A percentile compares a stretch with the other conserved stretches of the same genome.
These are phyloP conservation scores for Citrus mangshanensis DNA, from an alignment of 345 rosid species.

Conservation along the genomic window DNA sequence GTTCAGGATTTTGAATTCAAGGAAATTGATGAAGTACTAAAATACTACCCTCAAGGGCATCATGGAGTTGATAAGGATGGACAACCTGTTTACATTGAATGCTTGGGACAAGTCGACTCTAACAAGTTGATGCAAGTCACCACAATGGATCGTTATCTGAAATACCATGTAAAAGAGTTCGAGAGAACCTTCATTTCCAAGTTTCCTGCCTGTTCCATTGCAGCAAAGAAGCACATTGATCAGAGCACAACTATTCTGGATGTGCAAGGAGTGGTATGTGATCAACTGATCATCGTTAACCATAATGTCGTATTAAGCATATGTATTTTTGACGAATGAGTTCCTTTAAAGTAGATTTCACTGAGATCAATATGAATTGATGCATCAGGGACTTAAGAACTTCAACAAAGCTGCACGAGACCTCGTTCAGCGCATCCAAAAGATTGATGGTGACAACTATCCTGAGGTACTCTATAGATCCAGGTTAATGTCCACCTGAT, in stretches of 20 bases:
- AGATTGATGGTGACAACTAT: constrained; percentile 80
- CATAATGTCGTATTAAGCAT: not conserved
- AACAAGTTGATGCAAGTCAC: constrained; percentile 84
- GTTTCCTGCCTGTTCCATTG: constrained; percentile 78
- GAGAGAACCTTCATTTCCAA: constrained; percentile 73
- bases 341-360: not conserved
- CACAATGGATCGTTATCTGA: constrained; percentile 67
- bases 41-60: constrained; percentile 85
- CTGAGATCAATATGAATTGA: not conserved
- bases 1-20: constrained; percentile 71
- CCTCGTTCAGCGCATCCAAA: constrained; percentile 62
- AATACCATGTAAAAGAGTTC: constrained; percentile 84
- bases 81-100: constrained; percentile 76
- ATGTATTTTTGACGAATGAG: not conserved
- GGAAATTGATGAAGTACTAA: constrained; percentile 67
- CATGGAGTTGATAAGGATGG: constrained; percentile 97
- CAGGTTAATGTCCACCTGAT: not conserved
- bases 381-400: constrained; percentile 75
- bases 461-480: constrained; percentile 58
- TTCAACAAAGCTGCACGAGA: constrained; percentile 87
- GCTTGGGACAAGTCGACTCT: constrained; percentile 76
- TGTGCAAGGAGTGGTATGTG: constrained; percentile 92
- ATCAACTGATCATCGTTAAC: not conserved
- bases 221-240: constrained; percentile 70
- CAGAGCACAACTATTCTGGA: constrained; percentile 94